Evolutionary conservation across 768 basidiomycete genomes (phyloP).

Genomic region (Macrolepiota fuliginosa): DNA sequence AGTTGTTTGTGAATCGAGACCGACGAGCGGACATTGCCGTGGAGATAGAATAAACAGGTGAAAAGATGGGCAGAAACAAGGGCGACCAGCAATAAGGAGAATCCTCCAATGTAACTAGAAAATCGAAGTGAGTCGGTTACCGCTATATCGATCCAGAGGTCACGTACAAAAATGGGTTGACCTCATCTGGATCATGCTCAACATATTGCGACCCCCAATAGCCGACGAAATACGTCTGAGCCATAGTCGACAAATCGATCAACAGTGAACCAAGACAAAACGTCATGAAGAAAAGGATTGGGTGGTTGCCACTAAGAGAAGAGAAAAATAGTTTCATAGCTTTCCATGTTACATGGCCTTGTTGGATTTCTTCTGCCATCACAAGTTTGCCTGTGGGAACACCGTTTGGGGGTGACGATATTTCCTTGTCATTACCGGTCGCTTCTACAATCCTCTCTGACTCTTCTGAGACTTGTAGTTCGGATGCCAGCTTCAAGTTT

Average conservation of each 20-base stretch:
- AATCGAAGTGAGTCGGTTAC: background rate
- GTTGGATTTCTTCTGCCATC: slow-evolving; percentile 54
- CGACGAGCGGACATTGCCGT: slow-evolving; percentile 52
- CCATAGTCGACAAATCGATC: slow-evolving; percentile 19
- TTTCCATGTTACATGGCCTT: slow-evolving; percentile 53
- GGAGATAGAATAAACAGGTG: slow-evolving; percentile 37
- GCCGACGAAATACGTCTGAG: slow-evolving; percentile 38
- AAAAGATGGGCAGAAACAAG: slow-evolving; percentile 26
- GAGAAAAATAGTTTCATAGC: slow-evolving; percentile 36
- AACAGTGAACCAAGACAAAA: slow-evolving; percentile 22
- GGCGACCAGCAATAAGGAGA: slow-evolving; percentile 16
- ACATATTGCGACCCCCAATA: slow-evolving; percentile 45
- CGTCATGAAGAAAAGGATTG: slow-evolving; percentile 28
- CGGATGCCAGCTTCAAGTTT: slow-evolving; percentile 29
- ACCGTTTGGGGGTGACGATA: slow-evolving; percentile 11
- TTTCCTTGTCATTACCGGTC: slow-evolving; percentile 19
- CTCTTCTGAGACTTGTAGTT: slow-evolving; percentile 24
- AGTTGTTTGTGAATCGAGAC: slow-evolving; percentile 50
- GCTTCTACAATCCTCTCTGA: slow-evolving; percentile 24
- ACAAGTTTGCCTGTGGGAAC: slow-evolving; percentile 49
- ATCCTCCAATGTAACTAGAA: slow-evolving; percentile 42
- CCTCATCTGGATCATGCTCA: slow-evolving; percentile 17
- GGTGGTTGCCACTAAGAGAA: slow-evolving; percentile 30
- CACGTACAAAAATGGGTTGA: slow-evolving; percentile 29
- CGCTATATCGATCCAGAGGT: slow-evolving; percentile 30